Evolutionary conservation across 2,329 filamentous ascomycete species (phyloP).

Genomic region (Xylariaceae sp.): DNA sequence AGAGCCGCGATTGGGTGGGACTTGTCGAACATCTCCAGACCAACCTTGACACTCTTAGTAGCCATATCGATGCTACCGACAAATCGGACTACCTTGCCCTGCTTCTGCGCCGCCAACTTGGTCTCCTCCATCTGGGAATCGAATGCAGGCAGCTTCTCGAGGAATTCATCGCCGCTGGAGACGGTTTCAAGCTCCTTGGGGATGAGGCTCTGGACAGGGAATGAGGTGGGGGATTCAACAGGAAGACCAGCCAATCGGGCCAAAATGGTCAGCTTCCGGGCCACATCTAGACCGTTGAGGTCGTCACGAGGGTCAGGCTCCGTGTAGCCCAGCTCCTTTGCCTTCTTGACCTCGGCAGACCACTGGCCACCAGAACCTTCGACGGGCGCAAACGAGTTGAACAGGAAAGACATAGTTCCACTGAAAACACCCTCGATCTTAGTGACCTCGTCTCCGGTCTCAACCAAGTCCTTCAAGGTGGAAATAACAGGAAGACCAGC

Average conservation of each 20-base stretch:
- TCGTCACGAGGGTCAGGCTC: conserved; percentile 85
- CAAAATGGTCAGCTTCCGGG: conserved; percentile 92
- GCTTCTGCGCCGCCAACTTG: conserved; percentile 76
- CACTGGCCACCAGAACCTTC: conserved; percentile 72
- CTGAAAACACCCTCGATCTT: conserved; percentile 97
- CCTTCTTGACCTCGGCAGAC: conserved; percentile 86
- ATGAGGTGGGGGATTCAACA: conserved; percentile 77
- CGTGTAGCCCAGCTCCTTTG: conserved; percentile 88
- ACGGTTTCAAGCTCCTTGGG: conserved; percentile 77
- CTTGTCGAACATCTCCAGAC: conserved; percentile 80
- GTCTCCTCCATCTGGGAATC: conserved; percentile 85
- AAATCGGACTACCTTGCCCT: conserved; percentile 89
- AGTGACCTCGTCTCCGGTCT: conserved; percentile 85
- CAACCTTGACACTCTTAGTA: conserved; percentile 81
- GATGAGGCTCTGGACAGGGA: conserved; percentile 91
- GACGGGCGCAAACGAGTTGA: conserved; percentile 91
- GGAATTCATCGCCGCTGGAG: conserved; percentile 76
- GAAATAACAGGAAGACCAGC: conserved; percentile 91
- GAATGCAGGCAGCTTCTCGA: conserved; percentile 72
- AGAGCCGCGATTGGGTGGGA: conserved; percentile 88
- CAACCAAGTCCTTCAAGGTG: conserved; percentile 87
- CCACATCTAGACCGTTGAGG: conserved; percentile 82
- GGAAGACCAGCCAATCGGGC: conserved; percentile 78
- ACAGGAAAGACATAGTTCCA: conserved; percentile 95
- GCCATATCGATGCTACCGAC: conserved; percentile 87